Percentiles rank a stretch among this genome's conserved stretches.
These are phyloP conservation scores for Xylaria sp. DNA, from an alignment of 2,329 filamentous ascomycete species.

Conservation along the genomic window DNA sequence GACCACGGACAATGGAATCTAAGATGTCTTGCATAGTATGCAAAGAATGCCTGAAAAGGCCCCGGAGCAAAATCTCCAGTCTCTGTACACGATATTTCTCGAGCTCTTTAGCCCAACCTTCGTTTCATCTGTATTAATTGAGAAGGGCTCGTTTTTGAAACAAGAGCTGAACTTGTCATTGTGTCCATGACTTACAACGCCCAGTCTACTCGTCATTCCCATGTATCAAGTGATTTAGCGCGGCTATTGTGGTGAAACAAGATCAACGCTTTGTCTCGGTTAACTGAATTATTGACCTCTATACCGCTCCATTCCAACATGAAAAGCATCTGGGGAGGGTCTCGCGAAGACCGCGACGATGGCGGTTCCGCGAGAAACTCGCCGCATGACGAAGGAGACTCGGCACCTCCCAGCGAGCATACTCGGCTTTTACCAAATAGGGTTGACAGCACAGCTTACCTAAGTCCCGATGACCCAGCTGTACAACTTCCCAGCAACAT, in stretches of 20 bases:
- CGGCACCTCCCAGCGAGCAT: slow-evolving; percentile 58
- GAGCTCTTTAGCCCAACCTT: background rate
- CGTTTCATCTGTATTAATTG: background rate
- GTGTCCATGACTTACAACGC: slow-evolving; percentile 6
- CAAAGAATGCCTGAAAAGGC: background rate
- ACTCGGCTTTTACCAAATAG: slow-evolving; percentile 76
- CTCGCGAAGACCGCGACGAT: slow-evolving; percentile 38
- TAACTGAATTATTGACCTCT: slow-evolving; percentile 12
- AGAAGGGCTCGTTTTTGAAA: background rate
- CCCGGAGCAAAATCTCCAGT: slow-evolving; percentile 31
- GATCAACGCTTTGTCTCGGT: slow-evolving; percentile 6
- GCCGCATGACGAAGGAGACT: slow-evolving; percentile 41
- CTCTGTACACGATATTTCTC: background rate
- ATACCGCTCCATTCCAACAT: slow-evolving; percentile 35
- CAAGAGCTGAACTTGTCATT: background rate
- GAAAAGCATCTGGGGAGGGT: slow-evolving; percentile 48
- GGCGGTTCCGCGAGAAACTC: slow-evolving; percentile 37
- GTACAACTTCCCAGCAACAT: slow-evolving; percentile 56
- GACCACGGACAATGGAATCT: slow-evolving; percentile 11
- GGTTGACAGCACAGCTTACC: slow-evolving; percentile 67
- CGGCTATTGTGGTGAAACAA: slow-evolving; percentile 10
- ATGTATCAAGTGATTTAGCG: slow-evolving; percentile 8
- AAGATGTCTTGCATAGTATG: slow-evolving; percentile 10
- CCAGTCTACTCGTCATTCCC: background rate
- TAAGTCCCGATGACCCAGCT: slow-evolving; percentile 83